phyloP scores from a whole-genome alignment of 441 rosid species.

The Metrosideros polymorpha region DNA sequence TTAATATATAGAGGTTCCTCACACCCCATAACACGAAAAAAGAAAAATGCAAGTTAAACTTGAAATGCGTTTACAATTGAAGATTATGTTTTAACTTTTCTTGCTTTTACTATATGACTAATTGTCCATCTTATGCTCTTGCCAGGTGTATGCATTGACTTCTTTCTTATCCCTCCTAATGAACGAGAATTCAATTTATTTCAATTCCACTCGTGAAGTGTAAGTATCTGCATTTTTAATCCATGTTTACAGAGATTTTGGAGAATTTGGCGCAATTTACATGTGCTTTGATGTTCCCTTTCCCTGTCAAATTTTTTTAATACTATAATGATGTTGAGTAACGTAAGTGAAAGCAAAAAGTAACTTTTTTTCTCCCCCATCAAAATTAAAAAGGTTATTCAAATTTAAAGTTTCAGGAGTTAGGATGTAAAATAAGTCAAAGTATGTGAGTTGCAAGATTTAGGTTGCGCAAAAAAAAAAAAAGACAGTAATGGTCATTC shows the following conservation, averaged over 20 bases:
- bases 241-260: background rate
- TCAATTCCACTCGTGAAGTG: constrained; percentile 93
- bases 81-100: background rate
- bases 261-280: background rate
- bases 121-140: background rate
- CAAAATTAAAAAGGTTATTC: background rate
- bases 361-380: background rate
- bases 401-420: background rate
- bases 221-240: constrained; percentile 22
- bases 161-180: constrained; percentile 80
- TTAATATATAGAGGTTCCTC: background rate
- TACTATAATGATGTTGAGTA: background rate
- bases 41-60: background rate
- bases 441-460: background rate
- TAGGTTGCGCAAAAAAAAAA: background rate
- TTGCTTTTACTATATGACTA: background rate
- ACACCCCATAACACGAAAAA: background rate
- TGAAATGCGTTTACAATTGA: background rate
- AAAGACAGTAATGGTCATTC: background rate
- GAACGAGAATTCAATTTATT: constrained; percentile 62
- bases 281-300: background rate
- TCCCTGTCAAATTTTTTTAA: background rate
- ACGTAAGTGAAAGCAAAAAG: background rate
- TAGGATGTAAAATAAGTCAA: background rate
- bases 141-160: constrained; percentile 82